These are phyloP conservation scores for Syncephalis fuscata DNA, from an alignment of 371 early-diverging fungal genomes.

Conservation along the genomic window DNA sequence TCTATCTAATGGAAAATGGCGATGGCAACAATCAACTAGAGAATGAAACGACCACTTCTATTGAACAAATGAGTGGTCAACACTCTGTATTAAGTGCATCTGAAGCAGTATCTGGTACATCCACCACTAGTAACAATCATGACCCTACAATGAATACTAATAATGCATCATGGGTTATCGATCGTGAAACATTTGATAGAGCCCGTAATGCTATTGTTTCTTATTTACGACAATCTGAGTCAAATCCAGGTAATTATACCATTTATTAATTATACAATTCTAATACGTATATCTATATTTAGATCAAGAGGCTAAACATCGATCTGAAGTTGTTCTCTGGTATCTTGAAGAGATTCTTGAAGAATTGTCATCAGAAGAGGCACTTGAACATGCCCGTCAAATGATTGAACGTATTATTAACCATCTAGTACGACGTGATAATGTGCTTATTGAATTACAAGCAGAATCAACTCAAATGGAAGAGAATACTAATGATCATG, in stretches of 20 bases:
- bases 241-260: constrained; percentile 10
- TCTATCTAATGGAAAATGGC: constrained; percentile 49
- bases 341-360: constrained; percentile 65
- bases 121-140: constrained; percentile 6
- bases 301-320: not conserved
- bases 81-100: constrained; percentile 1
- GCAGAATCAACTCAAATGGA: not conserved
- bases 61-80: too few species aligned
- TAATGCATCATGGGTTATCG: constrained; percentile 16
- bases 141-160: constrained; percentile 6
- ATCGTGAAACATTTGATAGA: constrained; percentile 63
- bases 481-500: too few species aligned
- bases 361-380: constrained; percentile 50
- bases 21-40: constrained; percentile 6
- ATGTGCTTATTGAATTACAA: constrained; percentile 1
- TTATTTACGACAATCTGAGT: constrained; percentile 30
- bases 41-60: too few species aligned
- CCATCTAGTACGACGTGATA: constrained; percentile 31
- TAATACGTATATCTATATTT: not conserved
- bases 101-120: constrained; percentile 3
- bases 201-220: constrained; percentile 53
- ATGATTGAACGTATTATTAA: constrained; percentile 65
- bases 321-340: constrained; percentile 52
- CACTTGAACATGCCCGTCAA: constrained; percentile 38
- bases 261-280: not conserved